Evolutionary conservation across 2,329 filamentous ascomycete species (phyloP).

Genomic region (Aphanocladium album): DNA sequence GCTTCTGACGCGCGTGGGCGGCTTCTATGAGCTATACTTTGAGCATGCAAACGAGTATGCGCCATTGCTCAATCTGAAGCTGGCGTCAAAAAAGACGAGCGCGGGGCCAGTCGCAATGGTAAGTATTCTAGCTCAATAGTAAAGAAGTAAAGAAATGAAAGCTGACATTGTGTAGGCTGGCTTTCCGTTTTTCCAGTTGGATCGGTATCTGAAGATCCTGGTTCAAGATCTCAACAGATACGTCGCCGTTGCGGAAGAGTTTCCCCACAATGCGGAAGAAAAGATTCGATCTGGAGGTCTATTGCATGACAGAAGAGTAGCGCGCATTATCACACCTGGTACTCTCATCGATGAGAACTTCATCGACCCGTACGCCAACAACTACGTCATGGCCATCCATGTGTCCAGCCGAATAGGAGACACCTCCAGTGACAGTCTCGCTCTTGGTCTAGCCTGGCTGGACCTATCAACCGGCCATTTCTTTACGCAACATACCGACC

Average conservation of each 20-base stretch:
- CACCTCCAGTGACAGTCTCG: conserved; percentile 12
- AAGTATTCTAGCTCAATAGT: conserved; percentile 20
- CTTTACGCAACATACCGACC: conserved; percentile 70
- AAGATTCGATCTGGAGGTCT: conserved; percentile 71
- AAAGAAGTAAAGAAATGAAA: background rate
- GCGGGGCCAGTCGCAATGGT: conserved; percentile 83
- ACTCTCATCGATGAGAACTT: conserved; percentile 97
- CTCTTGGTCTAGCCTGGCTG: conserved; percentile 82
- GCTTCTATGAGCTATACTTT: conserved; percentile 98
- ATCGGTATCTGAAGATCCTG: conserved; percentile 85
- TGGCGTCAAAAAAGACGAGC: conserved; percentile 73
- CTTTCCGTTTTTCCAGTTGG: conserved; percentile 89
- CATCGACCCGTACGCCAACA: conserved; percentile 89
- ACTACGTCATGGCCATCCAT: conserved; percentile 82
- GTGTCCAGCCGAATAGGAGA: conserved; percentile 26
- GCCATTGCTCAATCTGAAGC: conserved; percentile 80
- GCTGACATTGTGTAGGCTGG: conserved; percentile 56
- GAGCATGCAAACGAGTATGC: conserved; percentile 89
- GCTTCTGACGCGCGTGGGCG: conserved; percentile 82
- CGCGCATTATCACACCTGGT: conserved; percentile 86
- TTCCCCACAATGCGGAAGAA: conserved; percentile 65
- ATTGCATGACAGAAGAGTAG: conserved; percentile 78
- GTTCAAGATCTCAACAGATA: conserved; percentile 88
- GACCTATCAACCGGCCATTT: conserved; percentile 95
- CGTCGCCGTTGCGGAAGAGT: conserved; percentile 92